Evolutionary conservation across 768 basidiomycete genomes (phyloP), one percentile per base, ranked within the genome.

Genomic region (Trametes maxima): DNA sequence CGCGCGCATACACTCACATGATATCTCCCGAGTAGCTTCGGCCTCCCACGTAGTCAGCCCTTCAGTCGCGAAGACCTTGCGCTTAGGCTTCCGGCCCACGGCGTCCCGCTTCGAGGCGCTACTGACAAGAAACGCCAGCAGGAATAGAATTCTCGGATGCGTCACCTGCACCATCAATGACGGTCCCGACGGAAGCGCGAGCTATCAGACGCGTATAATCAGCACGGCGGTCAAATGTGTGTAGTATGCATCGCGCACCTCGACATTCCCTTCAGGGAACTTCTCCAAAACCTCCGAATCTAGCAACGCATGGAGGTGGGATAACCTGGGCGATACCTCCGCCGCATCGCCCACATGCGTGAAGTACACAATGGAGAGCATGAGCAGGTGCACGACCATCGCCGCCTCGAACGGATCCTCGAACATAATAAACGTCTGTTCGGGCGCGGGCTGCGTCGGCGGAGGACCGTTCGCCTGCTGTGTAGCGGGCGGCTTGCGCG

Each of bases 1-100:
- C n/a, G 14, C 7, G 11, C 19, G n/a, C 19, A 40, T 4, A 43
- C 13, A 78, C 80, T 24, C 56, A 81, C 80, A 68, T 22, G 68
- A 63, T 2, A 79, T 65, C 59, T 80, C 77, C 58, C 75, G 80
- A 51, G 66, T 71, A 50, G 77, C 67, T 68, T 82, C 86, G 57
- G 77, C 78, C 55, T 82, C 80, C 59, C 81, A 75, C 21, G 81
- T 72, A 21, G 75, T 70, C 7, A 89, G 51, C 0, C 89, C 91
- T 62, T 89, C 89, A 6, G 72, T 71, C 0, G 88, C 85, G 73
- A 91, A 93, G 0, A 89, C 75, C 48, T 83, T 85, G 60, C 87
- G 80, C 75, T 87, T 89, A 3, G 91, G 90, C 54, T 84, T 87
- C 24, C 88, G 79, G 42, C 90, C 92, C 0, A 88, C 83, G 0